phyloP scores from a whole-genome alignment of 2,329 filamentous ascomycete species.

The Diaporthe destruens region DNA sequence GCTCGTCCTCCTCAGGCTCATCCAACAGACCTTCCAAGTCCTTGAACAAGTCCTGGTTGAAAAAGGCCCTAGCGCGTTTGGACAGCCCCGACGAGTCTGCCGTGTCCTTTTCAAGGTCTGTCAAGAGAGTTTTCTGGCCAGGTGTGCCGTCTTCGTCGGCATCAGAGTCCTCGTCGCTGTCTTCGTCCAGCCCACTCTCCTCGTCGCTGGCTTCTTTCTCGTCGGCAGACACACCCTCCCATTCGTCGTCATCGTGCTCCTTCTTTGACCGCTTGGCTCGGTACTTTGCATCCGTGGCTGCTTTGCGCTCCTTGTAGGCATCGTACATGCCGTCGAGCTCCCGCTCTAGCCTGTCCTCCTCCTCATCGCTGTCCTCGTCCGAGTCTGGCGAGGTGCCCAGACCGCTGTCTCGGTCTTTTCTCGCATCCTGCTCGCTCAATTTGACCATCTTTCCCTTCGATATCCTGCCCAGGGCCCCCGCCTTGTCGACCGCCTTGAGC shows the following conservation, averaged over 20 bases:
- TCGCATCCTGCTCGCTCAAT: conserved; percentile 67
- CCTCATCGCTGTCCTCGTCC: conserved; percentile 78
- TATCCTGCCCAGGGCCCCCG: conserved; percentile 74
- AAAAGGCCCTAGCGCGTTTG: conserved; percentile 87
- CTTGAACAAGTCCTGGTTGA: conserved; percentile 94
- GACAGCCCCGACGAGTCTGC: conserved; percentile 74
- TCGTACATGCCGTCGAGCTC: conserved; percentile 92
- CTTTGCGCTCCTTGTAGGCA: conserved; percentile 83
- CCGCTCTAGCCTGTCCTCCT: conserved; percentile 84
- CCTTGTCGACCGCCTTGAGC: conserved; percentile 83
- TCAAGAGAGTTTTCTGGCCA: conserved; percentile 66
- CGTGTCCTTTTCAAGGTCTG: conserved; percentile 69
- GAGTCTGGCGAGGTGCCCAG: conserved; percentile 66
- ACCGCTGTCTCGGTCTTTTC: conserved; percentile 71
- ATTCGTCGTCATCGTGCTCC: conserved; percentile 87
- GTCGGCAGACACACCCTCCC: conserved; percentile 86
- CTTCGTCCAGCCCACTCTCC: conserved; percentile 68
- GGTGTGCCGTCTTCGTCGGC: conserved; percentile 62
- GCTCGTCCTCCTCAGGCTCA: conserved; percentile 55
- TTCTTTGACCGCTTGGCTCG: conserved; percentile 90
- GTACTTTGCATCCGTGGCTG: conserved; percentile 86
- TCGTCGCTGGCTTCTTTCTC: conserved; percentile 71
- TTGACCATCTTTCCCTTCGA: conserved; percentile 83
- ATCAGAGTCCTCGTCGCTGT: conserved; percentile 73
- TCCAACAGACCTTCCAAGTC: conserved; percentile 78